Evolutionary conservation across 225 moss, liverwort and hornwort genomes (phyloP), one percentile per base, ranked within the genome.

Genomic region (Climacium dendroides): DNA sequence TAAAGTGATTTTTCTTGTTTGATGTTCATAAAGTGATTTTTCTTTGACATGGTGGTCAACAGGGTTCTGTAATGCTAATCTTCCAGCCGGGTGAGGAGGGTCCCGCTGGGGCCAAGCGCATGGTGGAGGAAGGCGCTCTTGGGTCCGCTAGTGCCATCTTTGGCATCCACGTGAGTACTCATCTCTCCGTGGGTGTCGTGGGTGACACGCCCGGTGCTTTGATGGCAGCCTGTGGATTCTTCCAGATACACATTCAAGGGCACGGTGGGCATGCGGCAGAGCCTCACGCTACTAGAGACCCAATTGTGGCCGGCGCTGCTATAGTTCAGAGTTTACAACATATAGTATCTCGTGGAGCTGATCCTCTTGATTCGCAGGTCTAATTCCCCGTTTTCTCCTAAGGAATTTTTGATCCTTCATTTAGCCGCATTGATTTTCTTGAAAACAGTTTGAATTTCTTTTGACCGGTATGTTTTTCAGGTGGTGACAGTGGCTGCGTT

Each of bases 1-100:
- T 91, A 18, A 58, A 22, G 12, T 24, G 52, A 61, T 32, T 41
- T 18, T 83, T 6, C 37, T 69, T 8, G 45, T 39, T 74, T 20
- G 43, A 28, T 62, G 32, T 74, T 84, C 63, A 8, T 91, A 18
- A 58, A 22, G 12, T 24, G 52, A 61, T 32, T 41, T 18, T 83
- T 6, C 37, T 69, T 63, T 52, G 78, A 30, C 61, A 43, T 83
- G 74, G 28, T 7, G 57, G 25, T 50, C 43, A 74, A 25, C 91
- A 98, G 98, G 98, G 98, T 69, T 94, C 96, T 28, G 93, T 96
- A 10, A 87, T 89, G 87, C 90, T 98, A 29, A 79, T 98, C 58
- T 98, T 98, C 84, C 98, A 98, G 83, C 98, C 98, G 59, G 98
- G 92, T 58, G 98, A 98, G 88, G 98, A 98, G 88, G 96, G 94